Base-by-base conservation (phyloP, 148 eudicot genomes). In the Fallopia convolvulus region DNA sequence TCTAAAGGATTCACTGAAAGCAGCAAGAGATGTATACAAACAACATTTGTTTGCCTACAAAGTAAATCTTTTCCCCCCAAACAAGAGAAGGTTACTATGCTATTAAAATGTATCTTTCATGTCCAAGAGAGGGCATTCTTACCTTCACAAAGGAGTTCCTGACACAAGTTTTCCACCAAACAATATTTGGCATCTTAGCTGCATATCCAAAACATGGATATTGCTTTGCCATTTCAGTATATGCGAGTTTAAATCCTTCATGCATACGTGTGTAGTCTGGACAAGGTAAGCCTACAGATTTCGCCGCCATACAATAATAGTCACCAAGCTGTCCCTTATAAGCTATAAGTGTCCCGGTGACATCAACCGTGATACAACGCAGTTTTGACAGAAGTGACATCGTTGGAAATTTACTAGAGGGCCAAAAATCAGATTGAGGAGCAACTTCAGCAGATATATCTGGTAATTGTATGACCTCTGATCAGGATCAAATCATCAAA, bases 101-200 rank as follows among this genome's bases (percentile, higher is more conserved):
- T 44, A 44, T 44, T 44, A 44, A 44, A 60, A 23, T 9, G 14
- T 10, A 60, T 3, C 15, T 18, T 53, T 53, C 66, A 60, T 60
- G 66, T 23, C 12, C 11, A 60, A 26, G 36, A 10, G 21, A 23
- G 68, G 68, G 9, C 33, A 21, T 26, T 68, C 61, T 87, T 81
- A 95, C 99, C 93, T 84, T 83, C 63, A 86, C 65, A 74, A 95
- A 95, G 78, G 99, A 92, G 83, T 95, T 90, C 71, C 84, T 82
- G 14, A 95, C 99, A 70, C 92, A 88, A 60, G 94, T 91, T 86
- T 91, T 95, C 99, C 99, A 95, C 99, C 99, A 95, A 9, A 92
- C 85, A 76, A 89, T 85, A 81, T 95, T 95, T 74, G 99, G 94
- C 82, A 95, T 92, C 82, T 92, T 92, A 17, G 87, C 97, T 11